Evolutionary conservation across 371 early-diverging fungal genomes (phyloP).

Genomic region (Phascolomyces articulosus): DNA sequence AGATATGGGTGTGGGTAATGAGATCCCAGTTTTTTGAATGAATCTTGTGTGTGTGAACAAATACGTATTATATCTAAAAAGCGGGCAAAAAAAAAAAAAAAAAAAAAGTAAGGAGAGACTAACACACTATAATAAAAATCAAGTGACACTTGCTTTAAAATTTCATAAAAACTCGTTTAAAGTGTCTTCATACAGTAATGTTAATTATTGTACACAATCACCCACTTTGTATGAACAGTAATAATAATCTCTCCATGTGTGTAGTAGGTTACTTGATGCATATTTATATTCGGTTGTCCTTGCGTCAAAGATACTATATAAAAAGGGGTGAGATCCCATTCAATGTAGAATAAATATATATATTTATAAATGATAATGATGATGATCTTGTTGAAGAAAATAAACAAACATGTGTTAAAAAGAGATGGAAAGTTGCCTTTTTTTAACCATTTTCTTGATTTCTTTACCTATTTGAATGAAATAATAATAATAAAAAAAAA

Average conservation of each 20-base stretch:
- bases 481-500: too few species aligned
- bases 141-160: slow-evolving; percentile 3
- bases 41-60: too few species aligned
- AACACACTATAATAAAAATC: not conserved
- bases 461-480: too few species aligned
- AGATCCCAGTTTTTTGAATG: too few species aligned
- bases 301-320: not conserved
- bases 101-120: slow-evolving; percentile 5
- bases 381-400: too few species aligned
- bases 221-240: too few species aligned
- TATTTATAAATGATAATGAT: not conserved
- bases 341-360: too few species aligned
- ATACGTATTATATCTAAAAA: not conserved
- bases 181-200: slow-evolving; percentile 7
- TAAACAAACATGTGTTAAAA: slow-evolving; percentile 13
- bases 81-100: not conserved
- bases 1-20: too few species aligned
- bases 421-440: slow-evolving; percentile 7
- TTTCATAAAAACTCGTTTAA: not conserved
- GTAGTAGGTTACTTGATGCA: too few species aligned
- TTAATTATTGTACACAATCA: not conserved
- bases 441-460: not conserved
- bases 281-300: not conserved
- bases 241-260: too few species aligned
- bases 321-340: too few species aligned